Evolutionary conservation across 108 stramenopile species (phyloP), one percentile per base, ranked within the genome.

Genomic region (Phaeodactylum tricornutum): DNA sequence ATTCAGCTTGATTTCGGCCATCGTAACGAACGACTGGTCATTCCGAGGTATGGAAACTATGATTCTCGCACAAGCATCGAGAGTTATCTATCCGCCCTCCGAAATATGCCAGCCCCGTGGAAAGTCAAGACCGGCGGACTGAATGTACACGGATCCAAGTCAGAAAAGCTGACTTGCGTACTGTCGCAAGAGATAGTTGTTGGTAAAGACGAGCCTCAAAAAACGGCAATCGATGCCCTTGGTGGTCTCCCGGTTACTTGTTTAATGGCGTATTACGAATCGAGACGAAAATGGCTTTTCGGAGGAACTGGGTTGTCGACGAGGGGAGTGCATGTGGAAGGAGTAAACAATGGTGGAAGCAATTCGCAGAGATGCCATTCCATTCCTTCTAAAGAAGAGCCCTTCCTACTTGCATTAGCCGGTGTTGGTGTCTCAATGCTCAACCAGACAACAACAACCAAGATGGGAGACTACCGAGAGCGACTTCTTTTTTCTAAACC

Each of bases 401-500:
- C 69, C 62, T 58, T 69, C 4, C 62, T 82, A 14, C 61, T 87
- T 17, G 53, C 73, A 19, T 29, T 80, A 31, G 79, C 74, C 20
- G 64, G 73, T n/a, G 73, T 87, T 36, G 81, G 85, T 7, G 85
- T 67, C 12, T 62, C 73, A 4, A 75, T 59, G 39, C 26, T 77
- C 0, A 80, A 79, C 49, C 35, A 75, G 34, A 73, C 66, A 21
- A 64, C 61, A 7, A 77, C 75, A 29, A 50, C 53, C 12, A 61
- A 69, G 23, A 87, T 87, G 85, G 81, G 85, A 23, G 85, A 87
- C 50, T 87, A 77, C 47, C 51, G 73, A 42, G 85, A 87, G 49
- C 62, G 81, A 16, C 52, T 87, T 4, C 55, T 72, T 28, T 87
- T 59, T 62, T 69, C 77, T 22, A 45, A 66, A 23, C 65, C 66